Percentiles rank a stretch among this genome's conserved stretches.
phyloP scores from a whole-genome alignment of 129 eudicot species.

The Scalesia atractyloides region DNA sequence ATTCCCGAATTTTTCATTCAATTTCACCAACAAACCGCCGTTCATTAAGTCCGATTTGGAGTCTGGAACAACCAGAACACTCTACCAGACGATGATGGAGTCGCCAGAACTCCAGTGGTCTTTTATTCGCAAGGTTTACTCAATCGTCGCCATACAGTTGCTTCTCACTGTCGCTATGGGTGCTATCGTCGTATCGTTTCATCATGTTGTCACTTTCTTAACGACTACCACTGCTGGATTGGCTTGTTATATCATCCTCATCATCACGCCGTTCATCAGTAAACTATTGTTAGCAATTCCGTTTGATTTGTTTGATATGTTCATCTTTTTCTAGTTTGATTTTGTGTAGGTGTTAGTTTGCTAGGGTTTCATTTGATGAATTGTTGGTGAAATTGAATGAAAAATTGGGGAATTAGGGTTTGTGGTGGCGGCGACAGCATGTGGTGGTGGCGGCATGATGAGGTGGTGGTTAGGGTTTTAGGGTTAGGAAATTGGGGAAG shows the following conservation, averaged over 20 bases:
- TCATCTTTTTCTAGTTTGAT: background rate
- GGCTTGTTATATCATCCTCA: constrained; percentile 48
- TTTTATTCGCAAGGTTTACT: constrained; percentile 69
- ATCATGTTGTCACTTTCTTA: constrained; percentile 50
- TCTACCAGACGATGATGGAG: constrained; percentile 73
- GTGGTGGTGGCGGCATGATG: too few relatives aligned
- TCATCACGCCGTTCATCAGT: constrained; percentile 70
- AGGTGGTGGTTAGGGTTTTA: too few relatives aligned
- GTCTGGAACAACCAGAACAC: constrained; percentile 25
- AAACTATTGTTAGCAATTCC: background rate
- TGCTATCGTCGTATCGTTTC: constrained; percentile 57
- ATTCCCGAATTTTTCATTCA: background rate
- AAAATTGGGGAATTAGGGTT: too few relatives aligned
- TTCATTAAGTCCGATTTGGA: constrained; percentile 63
- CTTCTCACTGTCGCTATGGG: constrained; percentile 77
- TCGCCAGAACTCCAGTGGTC: constrained; percentile 78
- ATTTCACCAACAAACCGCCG: constrained; percentile 30
- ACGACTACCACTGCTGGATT: constrained; percentile 57
- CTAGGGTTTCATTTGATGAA: background rate
- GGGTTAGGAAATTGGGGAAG: too few relatives aligned
- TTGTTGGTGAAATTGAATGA: too few relatives aligned
- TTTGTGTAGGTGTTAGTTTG: background rate
- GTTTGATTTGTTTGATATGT: background rate
- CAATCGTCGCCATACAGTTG: constrained; percentile 62
- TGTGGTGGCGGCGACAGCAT: too few relatives aligned